A percentile compares a stretch with the other conserved stretches of the same genome.
These are phyloP conservation scores for Penicillium sp. DNA, from an alignment of 2,329 filamentous ascomycete genomes.

Conservation along the genomic window DNA sequence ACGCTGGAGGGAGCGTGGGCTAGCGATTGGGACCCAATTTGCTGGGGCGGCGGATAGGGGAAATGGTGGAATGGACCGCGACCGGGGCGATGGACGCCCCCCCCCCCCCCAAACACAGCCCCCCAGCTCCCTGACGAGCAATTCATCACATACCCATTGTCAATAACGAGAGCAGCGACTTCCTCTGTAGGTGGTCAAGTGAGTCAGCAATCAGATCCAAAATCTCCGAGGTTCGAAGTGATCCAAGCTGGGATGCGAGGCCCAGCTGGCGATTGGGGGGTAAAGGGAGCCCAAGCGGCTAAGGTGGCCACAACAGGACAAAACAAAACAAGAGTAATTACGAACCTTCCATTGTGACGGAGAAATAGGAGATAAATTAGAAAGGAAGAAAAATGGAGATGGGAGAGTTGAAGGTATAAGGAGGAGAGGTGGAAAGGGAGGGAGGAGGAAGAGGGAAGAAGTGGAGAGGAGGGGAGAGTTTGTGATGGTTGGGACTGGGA, in stretches of 20 bases:
- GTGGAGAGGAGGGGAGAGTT: conserved; percentile 23
- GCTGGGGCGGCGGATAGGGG: conserved; percentile 17
- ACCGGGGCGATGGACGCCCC: conserved; percentile 19
- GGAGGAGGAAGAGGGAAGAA: conserved; percentile 21
- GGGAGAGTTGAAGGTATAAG: conserved; percentile 30
- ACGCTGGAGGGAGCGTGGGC: conserved; percentile 5
- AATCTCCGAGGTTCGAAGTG: conserved; percentile 12
- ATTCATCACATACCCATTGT: conserved; percentile 94
- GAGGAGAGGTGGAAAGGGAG: conserved; percentile 18
- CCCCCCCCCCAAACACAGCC: conserved; percentile 24
- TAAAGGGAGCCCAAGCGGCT: conserved; percentile 21
- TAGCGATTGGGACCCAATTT: conserved; percentile 17
- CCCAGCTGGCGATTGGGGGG: conserved; percentile 10
- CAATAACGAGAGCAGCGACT: conserved; percentile 99
- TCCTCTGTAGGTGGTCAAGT: conserved; percentile 70
- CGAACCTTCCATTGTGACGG: conserved; percentile 62
- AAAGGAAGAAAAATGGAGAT: conserved; percentile 38
- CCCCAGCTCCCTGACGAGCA: conserved; percentile 13
- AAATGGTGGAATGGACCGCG: conserved; percentile 20
- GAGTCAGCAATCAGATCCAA: conserved; percentile 36
- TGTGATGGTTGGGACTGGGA: conserved; percentile 29
- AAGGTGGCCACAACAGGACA: conserved; percentile 29
- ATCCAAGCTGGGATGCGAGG: conserved; percentile 7
- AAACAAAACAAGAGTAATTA: not conserved
- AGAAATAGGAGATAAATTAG: conserved; percentile 23